Evolutionary conservation across 352 stramenopile species (phyloP), one percentile per base, ranked within the genome.

Genomic region (Phytophthora rubi): DNA sequence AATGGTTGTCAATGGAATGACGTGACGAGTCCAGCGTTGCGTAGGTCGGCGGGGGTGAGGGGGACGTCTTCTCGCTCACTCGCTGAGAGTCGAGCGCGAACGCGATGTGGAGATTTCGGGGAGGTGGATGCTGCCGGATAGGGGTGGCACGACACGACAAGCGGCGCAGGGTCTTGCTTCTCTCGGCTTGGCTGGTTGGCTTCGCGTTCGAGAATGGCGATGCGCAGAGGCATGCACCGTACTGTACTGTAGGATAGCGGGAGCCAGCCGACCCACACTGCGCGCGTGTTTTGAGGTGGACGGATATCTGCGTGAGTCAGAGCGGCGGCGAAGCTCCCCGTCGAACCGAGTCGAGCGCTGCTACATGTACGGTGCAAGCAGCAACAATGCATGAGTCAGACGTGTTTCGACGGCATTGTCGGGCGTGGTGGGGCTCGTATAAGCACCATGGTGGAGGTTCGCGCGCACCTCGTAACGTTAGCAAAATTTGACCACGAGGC

Each of bases 261-360:
- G 60, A 23, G 10, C 35, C 26, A 26, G 42, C 42, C 12, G 15
- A 32, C 26, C 51, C 35, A 55, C 37, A 48, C 45, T 57, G 18
- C 10, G 59, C 57, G 61, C 18, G 33, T 72, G 65, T 68, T 30
- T 30, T 30, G 6, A 30, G 63, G 18, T 21, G 18, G 65, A 68
- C 65, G n/a, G n/a, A 37, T 12, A 13, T 62, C 58, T 37, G 18
- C 28, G 35, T 71, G 65, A 71, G 65, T 72, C 65, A 68, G 64
- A 35, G 35, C 56, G 12, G 33, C 33, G 13, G 6, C 30, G 53
- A 69, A 64, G 21, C 32, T 42, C 42, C 21, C 26, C 42, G 62
- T 69, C 53, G 62, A 45, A 21, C n/a, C 35, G 42, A 18, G n/a
- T 15, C 9, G 12, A 48, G 30, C 30, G 10, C 47, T 53, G n/a